Evolutionary conservation across 768 basidiomycete species (phyloP).

Genomic region (Calocera cornea): DNA sequence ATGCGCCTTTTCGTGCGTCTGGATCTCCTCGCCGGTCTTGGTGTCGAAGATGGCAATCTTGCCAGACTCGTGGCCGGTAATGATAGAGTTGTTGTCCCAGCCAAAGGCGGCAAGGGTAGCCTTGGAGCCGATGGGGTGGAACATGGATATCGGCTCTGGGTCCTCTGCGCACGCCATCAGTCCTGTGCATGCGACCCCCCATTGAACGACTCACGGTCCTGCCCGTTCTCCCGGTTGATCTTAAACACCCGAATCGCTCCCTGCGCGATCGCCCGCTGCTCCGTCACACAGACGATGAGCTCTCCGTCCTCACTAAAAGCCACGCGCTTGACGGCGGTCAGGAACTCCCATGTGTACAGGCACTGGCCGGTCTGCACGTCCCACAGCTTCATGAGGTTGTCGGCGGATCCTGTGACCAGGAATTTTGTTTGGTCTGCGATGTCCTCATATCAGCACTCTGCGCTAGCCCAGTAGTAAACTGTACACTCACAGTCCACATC

Average conservation of each 20-base stretch:
- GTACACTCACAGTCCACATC: constrained; percentile 76
- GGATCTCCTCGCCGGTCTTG: constrained; percentile 70
- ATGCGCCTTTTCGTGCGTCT: constrained; percentile 78
- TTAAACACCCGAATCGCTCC: constrained; percentile 83
- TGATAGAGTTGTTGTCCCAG: constrained; percentile 55
- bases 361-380: constrained; percentile 79
- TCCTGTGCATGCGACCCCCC: constrained; percentile 5
- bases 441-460: background rate
- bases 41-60: constrained; percentile 87
- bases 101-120: constrained; percentile 95
- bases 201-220: constrained; percentile 47
- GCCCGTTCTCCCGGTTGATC: constrained; percentile 73
- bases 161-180: constrained; percentile 40
- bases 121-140: constrained; percentile 84
- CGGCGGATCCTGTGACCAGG: constrained; percentile 83
- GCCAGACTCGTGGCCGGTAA: constrained; percentile 94
- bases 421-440: constrained; percentile 62
- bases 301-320: constrained; percentile 77
- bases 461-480: background rate
- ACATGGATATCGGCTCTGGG: constrained; percentile 57
- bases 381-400: constrained; percentile 89
- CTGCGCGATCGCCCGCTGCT: constrained; percentile 89
- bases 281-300: constrained; percentile 82
- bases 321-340: constrained; percentile 93
- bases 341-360: constrained; percentile 92